Evolutionary conservation across 768 basidiomycete genomes (phyloP), one percentile per base, ranked within the genome.

Genomic region (Boletus rex-veris): DNA sequence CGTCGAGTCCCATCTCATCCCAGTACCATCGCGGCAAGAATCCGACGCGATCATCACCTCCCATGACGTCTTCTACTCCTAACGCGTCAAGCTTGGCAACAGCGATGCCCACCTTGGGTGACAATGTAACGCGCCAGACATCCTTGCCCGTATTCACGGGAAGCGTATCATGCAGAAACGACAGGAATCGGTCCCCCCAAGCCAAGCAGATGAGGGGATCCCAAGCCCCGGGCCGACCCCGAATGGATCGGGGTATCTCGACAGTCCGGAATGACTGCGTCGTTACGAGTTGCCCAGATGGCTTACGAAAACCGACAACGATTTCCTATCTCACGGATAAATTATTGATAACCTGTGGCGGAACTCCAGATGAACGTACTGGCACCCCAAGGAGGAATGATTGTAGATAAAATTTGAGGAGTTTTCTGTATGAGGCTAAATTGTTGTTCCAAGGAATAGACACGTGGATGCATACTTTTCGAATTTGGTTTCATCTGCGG

Each of bases 371-470:
- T 48, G 11, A 33, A 68, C 85, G 61, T 67, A 88, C 88, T 19
- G 92, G 92, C n/a, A 95, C 91, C 45, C 92, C 93, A 50, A 95
- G 81, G 26, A 95, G 79, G 69, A 92, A 94, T 1, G 91, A 93
- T 64, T 95, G 92, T 55, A 92, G 83, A 75, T 93, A 94, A 70
- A 92, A 92, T 64, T 91, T 93, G 53, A 95, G 80, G n/a, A 95
- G 74, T 66, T 95, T 95, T 68, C 89, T 92, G 65, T 48, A 52
- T 50, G 41, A 52, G 7, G 49, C 18, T 60, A n/a, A 55, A 50
- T 35, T 8, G 19, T 21, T 41, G 18, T n/a, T 5, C 33, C 4
- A 42, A 58, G 8, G 18, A 21, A 38, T 37, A n/a, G 8, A 5
- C n/a, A 1, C 4, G 36, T 28, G 16, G 15, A 44, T 21, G 39